phyloP scores from a whole-genome alignment of 108 stramenopile species.

The Pseudonitzschia multiseries region DNA sequence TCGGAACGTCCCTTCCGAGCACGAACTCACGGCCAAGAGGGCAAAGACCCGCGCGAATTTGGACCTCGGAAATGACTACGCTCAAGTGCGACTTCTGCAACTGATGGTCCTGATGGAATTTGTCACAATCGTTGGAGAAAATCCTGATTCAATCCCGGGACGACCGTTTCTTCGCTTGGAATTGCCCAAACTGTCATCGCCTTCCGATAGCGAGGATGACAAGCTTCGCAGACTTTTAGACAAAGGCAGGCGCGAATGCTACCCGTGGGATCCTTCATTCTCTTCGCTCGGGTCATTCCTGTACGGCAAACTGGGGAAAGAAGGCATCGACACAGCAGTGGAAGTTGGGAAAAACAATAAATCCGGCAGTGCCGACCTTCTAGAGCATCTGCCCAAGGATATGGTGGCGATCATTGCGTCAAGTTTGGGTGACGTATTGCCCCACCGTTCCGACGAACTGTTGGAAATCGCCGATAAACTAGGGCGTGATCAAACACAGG shows the following conservation, averaged over 20 bases:
- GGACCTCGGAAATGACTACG: constrained; percentile 24
- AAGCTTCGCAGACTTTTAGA: constrained; percentile 17
- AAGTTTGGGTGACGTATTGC: constrained; percentile 22
- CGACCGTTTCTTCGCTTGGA: constrained; percentile 31
- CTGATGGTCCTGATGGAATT: constrained; percentile 32
- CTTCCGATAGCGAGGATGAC: neutral
- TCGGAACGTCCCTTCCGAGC: constrained; percentile 24
- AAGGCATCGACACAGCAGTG: constrained; percentile 27
- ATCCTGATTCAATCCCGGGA: constrained; percentile 23
- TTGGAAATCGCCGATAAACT: constrained; percentile 26
- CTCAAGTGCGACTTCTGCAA: constrained; percentile 36
- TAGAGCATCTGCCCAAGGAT: constrained; percentile 27
- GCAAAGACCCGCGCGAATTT: constrained; percentile 29
- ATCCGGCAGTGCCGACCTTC: constrained; percentile 29
- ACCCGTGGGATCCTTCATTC: constrained; percentile 36
- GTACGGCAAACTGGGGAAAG: constrained; percentile 31
- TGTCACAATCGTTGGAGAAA: constrained; percentile 28
- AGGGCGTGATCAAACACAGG: constrained; percentile 1
- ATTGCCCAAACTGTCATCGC: constrained; percentile 9
- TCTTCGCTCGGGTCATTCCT: constrained; percentile 27
- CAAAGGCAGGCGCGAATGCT: constrained; percentile 22
- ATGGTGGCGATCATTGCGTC: constrained; percentile 20
- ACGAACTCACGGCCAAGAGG: constrained; percentile 30
- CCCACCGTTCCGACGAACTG: constrained; percentile 18
- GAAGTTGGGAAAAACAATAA: constrained; percentile 28